A percentile compares a stretch with the other conserved stretches of the same genome.
Conservation (phyloP, 2,329 filamentous ascomycete genomes). For the Coniochaeta prunicola region DNA sequence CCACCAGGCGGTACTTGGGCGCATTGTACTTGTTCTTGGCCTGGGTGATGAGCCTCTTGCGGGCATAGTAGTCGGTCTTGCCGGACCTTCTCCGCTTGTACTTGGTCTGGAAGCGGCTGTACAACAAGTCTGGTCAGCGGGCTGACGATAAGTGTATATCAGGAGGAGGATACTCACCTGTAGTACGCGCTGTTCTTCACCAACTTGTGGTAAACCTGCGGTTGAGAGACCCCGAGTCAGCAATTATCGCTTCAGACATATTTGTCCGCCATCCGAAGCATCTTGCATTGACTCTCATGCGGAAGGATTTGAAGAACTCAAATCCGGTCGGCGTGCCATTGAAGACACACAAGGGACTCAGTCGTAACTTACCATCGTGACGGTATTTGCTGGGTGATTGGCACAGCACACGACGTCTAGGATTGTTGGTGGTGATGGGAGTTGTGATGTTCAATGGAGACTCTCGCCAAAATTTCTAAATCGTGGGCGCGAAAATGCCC, state of each 20-base stretch:
- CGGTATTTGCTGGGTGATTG: constrained; percentile 41
- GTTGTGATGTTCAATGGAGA: constrained; percentile 13
- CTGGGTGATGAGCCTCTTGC: constrained; percentile 99
- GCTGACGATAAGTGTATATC: not conserved
- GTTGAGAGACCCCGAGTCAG: constrained; percentile 73
- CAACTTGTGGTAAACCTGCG: constrained; percentile 83
- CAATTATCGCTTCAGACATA: constrained; percentile 97
- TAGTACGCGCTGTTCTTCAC: constrained; percentile 99
- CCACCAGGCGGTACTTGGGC: constrained; percentile 98
- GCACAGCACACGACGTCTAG: constrained; percentile 12
- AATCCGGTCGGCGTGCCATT: constrained; percentile 6
- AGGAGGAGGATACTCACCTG: constrained; percentile 58
- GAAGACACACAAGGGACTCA: constrained; percentile 15
- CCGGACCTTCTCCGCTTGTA: constrained; percentile 94
- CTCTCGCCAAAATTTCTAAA: constrained; percentile 18
- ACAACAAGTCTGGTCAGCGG: constrained; percentile 1
- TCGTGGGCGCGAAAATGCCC: constrained; percentile 30
- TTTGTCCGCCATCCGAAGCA: constrained; percentile 75
- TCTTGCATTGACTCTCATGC: constrained; percentile 80
- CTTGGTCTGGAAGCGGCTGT: constrained; percentile 98
- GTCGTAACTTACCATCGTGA: constrained; percentile 63
- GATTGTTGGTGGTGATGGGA: constrained; percentile 24
- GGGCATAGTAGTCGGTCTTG: constrained; percentile 99
- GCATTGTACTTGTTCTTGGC: constrained; percentile 99
- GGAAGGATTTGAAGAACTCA: not conserved